Conservation (phyloP, 1,284 basidiomycete genomes). For the Austroboletus niveus region DNA sequence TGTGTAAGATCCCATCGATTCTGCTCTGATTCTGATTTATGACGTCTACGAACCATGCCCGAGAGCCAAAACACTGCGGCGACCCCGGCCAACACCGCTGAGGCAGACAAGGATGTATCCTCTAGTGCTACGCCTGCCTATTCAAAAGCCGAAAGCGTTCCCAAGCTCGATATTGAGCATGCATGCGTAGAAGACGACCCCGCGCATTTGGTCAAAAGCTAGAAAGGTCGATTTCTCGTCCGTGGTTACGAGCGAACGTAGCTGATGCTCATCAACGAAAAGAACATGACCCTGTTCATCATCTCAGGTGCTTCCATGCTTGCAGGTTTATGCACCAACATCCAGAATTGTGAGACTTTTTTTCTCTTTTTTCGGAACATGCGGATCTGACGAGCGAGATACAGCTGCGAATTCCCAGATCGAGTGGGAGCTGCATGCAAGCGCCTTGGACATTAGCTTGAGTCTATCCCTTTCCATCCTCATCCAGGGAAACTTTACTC, state of each 20-base stretch:
- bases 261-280: not conserved
- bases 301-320: constrained; percentile 66
- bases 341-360: constrained; percentile 60
- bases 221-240: constrained; percentile 54
- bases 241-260: not conserved
- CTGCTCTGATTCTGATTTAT: not conserved
- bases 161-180: constrained; percentile 60
- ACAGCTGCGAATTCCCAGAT: constrained; percentile 72
- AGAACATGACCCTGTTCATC: constrained; percentile 56
- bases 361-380: not conserved
- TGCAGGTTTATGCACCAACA: constrained; percentile 65
- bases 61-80: constrained; percentile 1
- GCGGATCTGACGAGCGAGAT: not conserved
- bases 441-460: constrained; percentile 67
- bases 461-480: constrained; percentile 79
- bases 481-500: constrained; percentile 64
- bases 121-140: not conserved
- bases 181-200: constrained; percentile 69
- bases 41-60: constrained; percentile 10
- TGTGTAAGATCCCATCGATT: too few relatives aligned
- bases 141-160: not conserved
- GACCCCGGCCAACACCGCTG: not conserved
- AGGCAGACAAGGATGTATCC: not conserved
- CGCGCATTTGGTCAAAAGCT: constrained; percentile 64
- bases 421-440: constrained; percentile 63